These are phyloP conservation scores for Talaromyces thailandensis DNA, from an alignment of 495 filamentous ascomycete species.

Conservation along the genomic window DNA sequence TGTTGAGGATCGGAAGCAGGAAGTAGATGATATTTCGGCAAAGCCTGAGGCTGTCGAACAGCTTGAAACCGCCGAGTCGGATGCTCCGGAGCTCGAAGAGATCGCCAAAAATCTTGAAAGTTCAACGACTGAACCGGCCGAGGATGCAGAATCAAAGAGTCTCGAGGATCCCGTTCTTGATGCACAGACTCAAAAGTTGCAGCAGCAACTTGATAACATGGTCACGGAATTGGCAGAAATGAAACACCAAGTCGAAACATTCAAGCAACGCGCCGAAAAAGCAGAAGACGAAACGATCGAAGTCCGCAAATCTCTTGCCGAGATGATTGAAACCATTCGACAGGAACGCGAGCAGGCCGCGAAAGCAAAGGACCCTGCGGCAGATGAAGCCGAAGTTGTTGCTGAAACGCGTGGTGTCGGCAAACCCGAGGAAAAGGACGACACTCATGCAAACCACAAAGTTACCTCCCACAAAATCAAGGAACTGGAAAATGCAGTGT, in stretches of 20 bases:
- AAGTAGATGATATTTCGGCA: constrained; percentile 12
- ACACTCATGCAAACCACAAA: background rate
- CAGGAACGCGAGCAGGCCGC: constrained; percentile 43
- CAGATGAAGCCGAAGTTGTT: background rate
- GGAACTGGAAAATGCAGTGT: constrained; percentile 29
- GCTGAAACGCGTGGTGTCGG: constrained; percentile 8
- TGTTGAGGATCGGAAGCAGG: constrained; percentile 60
- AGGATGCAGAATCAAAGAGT: constrained; percentile 26
- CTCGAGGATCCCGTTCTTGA: constrained; percentile 16
- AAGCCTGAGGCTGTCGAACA: constrained; percentile 26
- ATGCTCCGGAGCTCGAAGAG: constrained; percentile 2
- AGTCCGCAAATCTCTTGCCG: constrained; percentile 63
- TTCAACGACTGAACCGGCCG: constrained; percentile 4
- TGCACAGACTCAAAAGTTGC: constrained; percentile 37
- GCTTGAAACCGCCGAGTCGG: constrained; percentile 16
- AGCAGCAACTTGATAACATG: constrained; percentile 70
- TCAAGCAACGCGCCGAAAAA: constrained; percentile 65
- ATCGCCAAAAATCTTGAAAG: constrained; percentile 6
- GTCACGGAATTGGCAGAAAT: constrained; percentile 75
- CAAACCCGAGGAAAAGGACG: constrained; percentile 11
- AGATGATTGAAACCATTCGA: constrained; percentile 81
- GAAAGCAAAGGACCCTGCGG: constrained; percentile 5
- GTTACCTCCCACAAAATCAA: constrained; percentile 14
- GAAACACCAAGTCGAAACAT: constrained; percentile 68
- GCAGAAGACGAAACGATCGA: constrained; percentile 66